These are phyloP conservation scores for Linum lewisii DNA, from an alignment of 345 rosid genomes.

Conservation along the genomic window DNA sequence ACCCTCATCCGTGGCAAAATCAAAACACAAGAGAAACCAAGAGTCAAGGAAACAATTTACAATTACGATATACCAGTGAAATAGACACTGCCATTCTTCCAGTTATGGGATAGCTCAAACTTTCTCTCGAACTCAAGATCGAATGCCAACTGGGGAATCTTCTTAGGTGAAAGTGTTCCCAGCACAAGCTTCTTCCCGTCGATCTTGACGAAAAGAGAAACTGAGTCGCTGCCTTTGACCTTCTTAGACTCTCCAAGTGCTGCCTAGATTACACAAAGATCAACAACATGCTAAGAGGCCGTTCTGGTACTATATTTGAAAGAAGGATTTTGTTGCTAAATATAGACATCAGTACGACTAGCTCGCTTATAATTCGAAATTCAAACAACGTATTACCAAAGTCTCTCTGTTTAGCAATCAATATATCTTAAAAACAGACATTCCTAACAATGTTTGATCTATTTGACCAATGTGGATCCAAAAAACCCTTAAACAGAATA, in stretches of 20 bases:
- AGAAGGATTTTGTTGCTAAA: no score
- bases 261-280: no score
- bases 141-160: constrained; percentile 41
- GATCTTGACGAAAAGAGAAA: constrained; percentile 35
- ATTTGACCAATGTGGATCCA: no score
- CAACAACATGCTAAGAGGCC: no score
- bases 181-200: constrained; percentile 35
- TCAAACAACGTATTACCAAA: no score
- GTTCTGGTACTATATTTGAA: no score
- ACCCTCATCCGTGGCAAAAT: constrained; percentile 13
- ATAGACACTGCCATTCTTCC: constrained; percentile 51
- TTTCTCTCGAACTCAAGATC: constrained; percentile 62
- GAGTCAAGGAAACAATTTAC: constrained; percentile 33
- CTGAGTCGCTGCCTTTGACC: constrained; percentile 29
- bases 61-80: constrained; percentile 34
- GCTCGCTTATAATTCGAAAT: no score
- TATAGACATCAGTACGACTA: no score
- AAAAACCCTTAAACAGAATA: background rate
- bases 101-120: constrained; percentile 74
- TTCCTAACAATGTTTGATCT: no score
- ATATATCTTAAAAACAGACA: no score
- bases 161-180: constrained; percentile 46
- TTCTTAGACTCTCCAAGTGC: constrained; percentile 52
- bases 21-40: background rate
- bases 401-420: no score